Percentiles rank a stretch among this genome's conserved stretches.
Evolutionary conservation across 164 flowering plant genomes (phyloP).

Genomic region (Stephania yunnanensis): DNA sequence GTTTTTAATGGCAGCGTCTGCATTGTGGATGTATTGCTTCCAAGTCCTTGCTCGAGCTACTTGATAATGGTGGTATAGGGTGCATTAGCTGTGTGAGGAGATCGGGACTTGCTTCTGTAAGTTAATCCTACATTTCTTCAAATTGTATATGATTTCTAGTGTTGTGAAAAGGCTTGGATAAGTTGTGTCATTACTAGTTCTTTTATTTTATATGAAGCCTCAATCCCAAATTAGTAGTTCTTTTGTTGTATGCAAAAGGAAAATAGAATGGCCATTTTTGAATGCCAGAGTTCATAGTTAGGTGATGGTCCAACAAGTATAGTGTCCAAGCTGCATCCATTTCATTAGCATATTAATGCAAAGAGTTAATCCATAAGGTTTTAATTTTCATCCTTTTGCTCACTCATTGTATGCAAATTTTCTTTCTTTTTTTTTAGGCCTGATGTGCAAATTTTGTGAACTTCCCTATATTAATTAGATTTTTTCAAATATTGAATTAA

Average conservation of each 20-base stretch:
- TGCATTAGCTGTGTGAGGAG: constrained; percentile 53
- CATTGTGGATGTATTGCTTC: constrained; percentile 96
- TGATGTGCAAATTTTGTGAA: too few relatives aligned
- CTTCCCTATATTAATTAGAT: too few relatives aligned
- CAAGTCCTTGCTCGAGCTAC: constrained; percentile 44
- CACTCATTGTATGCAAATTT: too few relatives aligned
- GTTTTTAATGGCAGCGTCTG: constrained; percentile 51
- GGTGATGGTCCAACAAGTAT: not conserved
- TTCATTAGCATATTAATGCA: not conserved
- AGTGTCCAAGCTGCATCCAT: not conserved
- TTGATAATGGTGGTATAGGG: constrained; percentile 70
- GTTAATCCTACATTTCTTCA: constrained; percentile 12
- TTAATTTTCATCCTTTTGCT: not conserved
- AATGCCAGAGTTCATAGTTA: not conserved
- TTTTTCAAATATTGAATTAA: too few relatives aligned
- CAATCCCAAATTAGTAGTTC: not conserved
- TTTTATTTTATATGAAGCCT: too few relatives aligned
- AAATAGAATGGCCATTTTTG: not conserved
- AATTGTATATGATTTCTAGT: not conserved
- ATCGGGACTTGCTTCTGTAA: constrained; percentile 45
- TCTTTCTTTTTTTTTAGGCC: too few relatives aligned
- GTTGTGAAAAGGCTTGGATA: too few relatives aligned
- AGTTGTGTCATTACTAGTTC: too few relatives aligned
- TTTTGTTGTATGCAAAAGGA: not conserved
- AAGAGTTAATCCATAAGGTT: not conserved